phyloP scores from a whole-genome alignment of 495 filamentous ascomycete species.

The Penicillium fimorum region DNA sequence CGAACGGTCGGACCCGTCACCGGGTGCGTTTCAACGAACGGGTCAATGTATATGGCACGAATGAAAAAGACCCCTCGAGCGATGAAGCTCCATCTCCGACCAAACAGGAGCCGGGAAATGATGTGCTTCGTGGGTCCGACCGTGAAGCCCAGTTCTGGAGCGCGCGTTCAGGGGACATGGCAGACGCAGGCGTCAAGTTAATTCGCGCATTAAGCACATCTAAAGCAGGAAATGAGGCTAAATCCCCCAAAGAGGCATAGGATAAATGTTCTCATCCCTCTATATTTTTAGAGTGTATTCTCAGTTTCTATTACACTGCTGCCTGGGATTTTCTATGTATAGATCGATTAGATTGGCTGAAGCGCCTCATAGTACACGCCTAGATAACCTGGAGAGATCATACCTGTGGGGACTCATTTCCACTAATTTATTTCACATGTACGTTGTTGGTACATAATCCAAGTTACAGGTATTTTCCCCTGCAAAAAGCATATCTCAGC shows the following conservation, averaged over 20 bases:
- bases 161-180: conserved; percentile 22
- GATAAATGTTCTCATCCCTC: background rate
- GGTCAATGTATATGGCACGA: conserved; percentile 37
- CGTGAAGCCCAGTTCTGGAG: conserved; percentile 39
- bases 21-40: conserved; percentile 42
- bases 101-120: conserved; percentile 22
- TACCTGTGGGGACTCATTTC: background rate
- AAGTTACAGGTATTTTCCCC: background rate
- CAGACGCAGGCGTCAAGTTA: conserved; percentile 37
- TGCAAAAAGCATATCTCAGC: conserved; percentile 17
- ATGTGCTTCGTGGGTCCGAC: conserved; percentile 28
- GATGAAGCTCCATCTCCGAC: conserved; percentile 21
- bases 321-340: background rate
- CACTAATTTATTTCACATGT: background rate
- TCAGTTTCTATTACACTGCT: background rate
- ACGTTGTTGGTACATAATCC: too few species aligned
- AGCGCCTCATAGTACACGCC: background rate
- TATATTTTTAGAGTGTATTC: conserved; percentile 5
- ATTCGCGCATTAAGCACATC: conserved; percentile 34
- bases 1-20: conserved; percentile 22
- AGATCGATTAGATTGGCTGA: background rate
- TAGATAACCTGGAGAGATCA: background rate
- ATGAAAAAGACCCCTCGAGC: conserved; percentile 10
- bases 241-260: conserved; percentile 20
- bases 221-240: conserved; percentile 6